Base-by-base conservation (phyloP, 805 yeast species). In the Komagataella mondaviorum region DNA sequence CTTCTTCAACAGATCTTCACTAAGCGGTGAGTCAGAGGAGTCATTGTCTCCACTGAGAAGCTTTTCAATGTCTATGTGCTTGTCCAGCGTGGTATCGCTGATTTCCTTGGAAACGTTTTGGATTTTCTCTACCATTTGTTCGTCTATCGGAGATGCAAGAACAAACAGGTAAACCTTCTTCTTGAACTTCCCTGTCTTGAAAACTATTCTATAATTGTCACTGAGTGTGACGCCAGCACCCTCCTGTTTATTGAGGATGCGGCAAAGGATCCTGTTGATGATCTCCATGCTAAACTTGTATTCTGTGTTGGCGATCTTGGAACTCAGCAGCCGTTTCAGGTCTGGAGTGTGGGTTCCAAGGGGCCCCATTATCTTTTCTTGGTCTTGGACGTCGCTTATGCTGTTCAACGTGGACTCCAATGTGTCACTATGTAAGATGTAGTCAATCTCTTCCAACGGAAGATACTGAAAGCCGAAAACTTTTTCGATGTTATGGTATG, bases 381-480 rank as follows among this genome's bases (percentile, higher is more conserved):
- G 46, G 23, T 44, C 23, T 18, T 44, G 20, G 46, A 17, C 12
- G 23, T 17, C 20, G 46, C n/a, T 44, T 20, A 12, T 30, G 39
- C 6, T 8, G 14, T 30, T 30, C 8, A 30, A 10, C 8, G 39
- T 30, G n/a, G 39, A 30, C 14, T 30, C 39, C 14, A 30, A 30
- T 30, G 39, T 30, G 12, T 30, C 46, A 1, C 76, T 67, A 57
- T 85, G 88, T 54, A 76, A 70, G 6, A 80, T 69, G 52, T 71
- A 67, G 63, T 91, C 97, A 55, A 91, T 76, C 45, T 81, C 86
- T 1, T 70, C 65, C 49, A 90, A 68, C 1, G 96, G 90, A 24
- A 91, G 63, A 63, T 91, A 91, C 64, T 89, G 91, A 65, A 89
- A 93, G 3, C 97, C 99, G 66, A 91, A 88, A 58, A 90, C 77